Evolutionary conservation across 495 filamentous ascomycete genomes (phyloP).

Genomic region (Podospora australis): DNA sequence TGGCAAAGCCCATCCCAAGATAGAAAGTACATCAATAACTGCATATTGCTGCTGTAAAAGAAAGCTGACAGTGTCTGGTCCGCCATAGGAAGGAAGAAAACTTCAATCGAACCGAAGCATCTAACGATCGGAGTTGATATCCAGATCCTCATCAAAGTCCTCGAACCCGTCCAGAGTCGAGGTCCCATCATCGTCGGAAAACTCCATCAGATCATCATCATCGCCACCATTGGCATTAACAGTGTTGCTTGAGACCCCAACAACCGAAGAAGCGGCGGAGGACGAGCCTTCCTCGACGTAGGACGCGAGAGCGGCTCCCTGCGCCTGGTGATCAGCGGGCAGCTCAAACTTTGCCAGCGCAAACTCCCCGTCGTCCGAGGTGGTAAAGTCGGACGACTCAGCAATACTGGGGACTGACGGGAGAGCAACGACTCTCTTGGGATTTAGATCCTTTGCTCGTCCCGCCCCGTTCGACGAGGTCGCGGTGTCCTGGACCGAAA

Average conservation of each 20-base stretch:
- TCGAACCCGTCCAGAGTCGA: slow-evolving; percentile 23
- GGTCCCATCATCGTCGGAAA: slow-evolving; percentile 11
- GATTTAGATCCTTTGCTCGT: not conserved
- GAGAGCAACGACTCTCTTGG: slow-evolving; percentile 11
- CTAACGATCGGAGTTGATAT: not conserved
- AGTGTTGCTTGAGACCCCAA: not conserved
- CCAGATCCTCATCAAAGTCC: slow-evolving; percentile 1
- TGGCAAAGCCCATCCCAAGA: too few relatives aligned
- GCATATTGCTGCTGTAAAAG: too few relatives aligned
- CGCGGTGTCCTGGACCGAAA: slow-evolving; percentile 24
- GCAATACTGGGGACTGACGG: not conserved
- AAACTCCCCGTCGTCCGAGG: slow-evolving; percentile 7
- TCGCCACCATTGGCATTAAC: not conserved
- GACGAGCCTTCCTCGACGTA: not conserved
- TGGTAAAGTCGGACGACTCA: slow-evolving; percentile 18
- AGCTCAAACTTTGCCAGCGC: slow-evolving; percentile 15
- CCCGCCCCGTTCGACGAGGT: slow-evolving; percentile 2
- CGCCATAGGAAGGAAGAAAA: not conserved
- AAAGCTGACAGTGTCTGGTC: not conserved
- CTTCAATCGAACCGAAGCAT: too few relatives aligned
- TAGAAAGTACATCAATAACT: too few relatives aligned
- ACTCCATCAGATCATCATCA: not conserved
- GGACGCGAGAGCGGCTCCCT: not conserved
- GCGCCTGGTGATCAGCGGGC: slow-evolving; percentile 19
- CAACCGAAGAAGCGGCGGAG: not conserved